phyloP scores from a whole-genome alignment of 306 rosid genomes.

The Vigna angularis region DNA sequence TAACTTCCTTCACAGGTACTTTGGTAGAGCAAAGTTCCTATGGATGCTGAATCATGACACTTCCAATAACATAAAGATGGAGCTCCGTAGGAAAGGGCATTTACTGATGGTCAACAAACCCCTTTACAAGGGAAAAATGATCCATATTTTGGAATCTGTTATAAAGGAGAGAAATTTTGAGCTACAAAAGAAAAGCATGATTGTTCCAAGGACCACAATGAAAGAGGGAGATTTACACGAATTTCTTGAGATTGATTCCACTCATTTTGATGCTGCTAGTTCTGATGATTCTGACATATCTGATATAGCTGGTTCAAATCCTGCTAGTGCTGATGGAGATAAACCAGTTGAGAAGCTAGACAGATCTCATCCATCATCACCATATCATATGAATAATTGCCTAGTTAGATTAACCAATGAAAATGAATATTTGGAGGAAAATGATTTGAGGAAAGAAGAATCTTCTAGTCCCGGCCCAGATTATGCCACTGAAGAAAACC shows the following conservation, averaged over 20 bases:
- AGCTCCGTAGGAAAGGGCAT: conserved; percentile 87
- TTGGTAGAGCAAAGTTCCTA: conserved; percentile 81
- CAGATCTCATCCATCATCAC: conserved; percentile 50
- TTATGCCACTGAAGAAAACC: conserved; percentile 31
- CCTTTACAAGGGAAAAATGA: conserved; percentile 82
- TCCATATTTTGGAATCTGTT: conserved; percentile 84
- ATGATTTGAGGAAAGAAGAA: conserved; percentile 52
- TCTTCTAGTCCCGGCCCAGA: conserved; percentile 45
- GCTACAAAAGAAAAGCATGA: conserved; percentile 58
- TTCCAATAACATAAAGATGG: conserved; percentile 78
- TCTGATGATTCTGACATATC: conserved; percentile 85
- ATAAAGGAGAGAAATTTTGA: conserved; percentile 72
- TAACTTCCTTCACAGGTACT: conserved; percentile 78
- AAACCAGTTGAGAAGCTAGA: conserved; percentile 45
- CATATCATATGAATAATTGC: conserved; percentile 52
- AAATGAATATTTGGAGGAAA: conserved; percentile 49
- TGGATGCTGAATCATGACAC: conserved; percentile 97
- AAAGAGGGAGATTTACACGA: conserved; percentile 76
- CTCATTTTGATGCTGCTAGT: conserved; percentile 75
- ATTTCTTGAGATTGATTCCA: conserved; percentile 87
- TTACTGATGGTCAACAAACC: conserved; percentile 79
- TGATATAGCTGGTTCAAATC: conserved; percentile 53
- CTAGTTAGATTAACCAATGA: conserved; percentile 61
- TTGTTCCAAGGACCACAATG: conserved; percentile 45
- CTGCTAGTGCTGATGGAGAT: conserved; percentile 46